Evolutionary conservation across 768 basidiomycete genomes (phyloP), one percentile per base, ranked within the genome.

Genomic region (Lactarius sanguifluus): DNA sequence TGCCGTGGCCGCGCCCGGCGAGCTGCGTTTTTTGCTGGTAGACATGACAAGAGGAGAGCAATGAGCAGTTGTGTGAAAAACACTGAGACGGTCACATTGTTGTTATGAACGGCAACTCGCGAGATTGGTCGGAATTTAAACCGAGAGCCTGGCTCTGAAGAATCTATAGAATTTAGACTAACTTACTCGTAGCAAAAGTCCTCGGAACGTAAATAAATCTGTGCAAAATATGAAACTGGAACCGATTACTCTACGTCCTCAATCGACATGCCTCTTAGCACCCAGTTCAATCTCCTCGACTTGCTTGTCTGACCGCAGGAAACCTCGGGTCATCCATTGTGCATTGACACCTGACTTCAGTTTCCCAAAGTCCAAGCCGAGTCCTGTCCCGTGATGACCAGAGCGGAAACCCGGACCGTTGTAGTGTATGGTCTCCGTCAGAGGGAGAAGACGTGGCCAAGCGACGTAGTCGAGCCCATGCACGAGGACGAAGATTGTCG

Each of bases 401-500:
- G 92, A 89, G 41, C 91, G 88, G 80, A 84, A 94, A 5, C 95
- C 96, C 40, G 94, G 90, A 18, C 97, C 97, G 57, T 83, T 81
- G 76, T 98, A 99, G 73, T 91, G 87, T 64, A 98, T 89, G 60
- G 88, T 80, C 64, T 94, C 91, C 34, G 80, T 79, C 5, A 89
- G 86, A 0, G 93, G 90, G 69, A 91, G 84, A 62, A 99, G 82
- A 13, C 89, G 85, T 15, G 97, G 97, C 92, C 95, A 98, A 18
- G 91, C 85, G 62, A 99, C 96, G 74, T 97, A 99, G 68, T 94
- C 92, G 69, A 96, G 87, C 43, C 96, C 96, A 76, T 96, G 84
- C n/a, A 85, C 76, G 72, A 88, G 70, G 70, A 98, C 94, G 78
- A 91, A 95, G 55, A 79, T 71, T 65, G 89, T 77, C 15, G 94